Percentiles rank a stretch among this genome's conserved stretches.
Evolutionary conservation across 2,329 filamentous ascomycete species (phyloP).

Genomic region (Microdochium bolleyi): DNA sequence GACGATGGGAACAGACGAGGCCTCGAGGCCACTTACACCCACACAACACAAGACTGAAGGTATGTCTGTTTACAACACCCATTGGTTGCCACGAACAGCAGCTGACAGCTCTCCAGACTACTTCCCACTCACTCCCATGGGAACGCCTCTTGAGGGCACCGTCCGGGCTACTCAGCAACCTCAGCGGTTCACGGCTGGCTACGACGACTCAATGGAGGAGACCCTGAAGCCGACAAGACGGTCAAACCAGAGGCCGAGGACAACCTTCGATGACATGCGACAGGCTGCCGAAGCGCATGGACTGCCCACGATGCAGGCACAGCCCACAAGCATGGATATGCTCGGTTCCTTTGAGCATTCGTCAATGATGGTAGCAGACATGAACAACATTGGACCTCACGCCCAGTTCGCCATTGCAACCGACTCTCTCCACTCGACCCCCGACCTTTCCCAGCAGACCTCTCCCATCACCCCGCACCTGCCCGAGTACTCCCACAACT

Average conservation of each 20-base stretch:
- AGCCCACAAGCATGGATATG: slow-evolving; percentile 38
- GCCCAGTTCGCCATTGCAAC: slow-evolving; percentile 27
- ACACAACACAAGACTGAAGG: slow-evolving; percentile 50
- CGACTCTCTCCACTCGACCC: slow-evolving; percentile 30
- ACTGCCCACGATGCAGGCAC: slow-evolving; percentile 47
- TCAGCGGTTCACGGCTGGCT: slow-evolving; percentile 49
- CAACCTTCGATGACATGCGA: slow-evolving; percentile 51
- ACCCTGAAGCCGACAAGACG: slow-evolving; percentile 49
- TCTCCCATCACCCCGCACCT: slow-evolving; percentile 44
- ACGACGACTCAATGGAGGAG: slow-evolving; percentile 60
- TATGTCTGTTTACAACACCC: slow-evolving; percentile 27
- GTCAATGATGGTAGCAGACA: slow-evolving; percentile 48
- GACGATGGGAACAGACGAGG: slow-evolving; percentile 34
- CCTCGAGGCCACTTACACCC: slow-evolving; percentile 53
- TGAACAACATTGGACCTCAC: slow-evolving; percentile 41
- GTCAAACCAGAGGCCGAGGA: slow-evolving; percentile 36
- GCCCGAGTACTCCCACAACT: slow-evolving; percentile 30
- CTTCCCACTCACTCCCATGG: slow-evolving; percentile 59
- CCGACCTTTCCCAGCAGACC: slow-evolving; percentile 39
- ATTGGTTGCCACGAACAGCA: too few species aligned
- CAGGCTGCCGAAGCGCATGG: slow-evolving; percentile 43
- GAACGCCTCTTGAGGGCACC: slow-evolving; percentile 47
- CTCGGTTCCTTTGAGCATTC: slow-evolving; percentile 30
- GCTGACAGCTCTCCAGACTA: slow-evolving; percentile 36
- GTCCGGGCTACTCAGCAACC: slow-evolving; percentile 32